Evolutionary conservation across 2,329 filamentous ascomycete species (phyloP).

Genomic region (Ceratocystis ficicola): DNA sequence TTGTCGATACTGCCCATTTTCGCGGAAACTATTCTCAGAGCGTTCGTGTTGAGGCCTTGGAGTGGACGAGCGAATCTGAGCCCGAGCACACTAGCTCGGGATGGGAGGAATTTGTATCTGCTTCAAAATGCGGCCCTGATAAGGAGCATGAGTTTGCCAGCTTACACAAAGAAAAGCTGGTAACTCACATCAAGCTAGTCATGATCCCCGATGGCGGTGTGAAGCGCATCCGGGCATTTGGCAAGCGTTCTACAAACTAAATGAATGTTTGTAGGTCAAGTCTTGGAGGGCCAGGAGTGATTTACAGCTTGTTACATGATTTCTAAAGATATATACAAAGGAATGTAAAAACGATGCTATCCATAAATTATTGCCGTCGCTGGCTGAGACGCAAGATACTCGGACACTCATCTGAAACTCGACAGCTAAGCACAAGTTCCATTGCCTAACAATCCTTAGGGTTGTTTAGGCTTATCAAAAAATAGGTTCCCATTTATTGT

Average conservation of each 20-base stretch:
- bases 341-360: background rate
- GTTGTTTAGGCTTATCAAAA: background rate
- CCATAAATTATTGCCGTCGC: background rate
- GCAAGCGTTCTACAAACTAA: conserved; percentile 27
- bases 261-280: background rate
- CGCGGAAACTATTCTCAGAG: conserved; percentile 73
- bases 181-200: conserved; percentile 78
- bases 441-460: conserved; percentile 1
- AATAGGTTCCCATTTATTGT: background rate
- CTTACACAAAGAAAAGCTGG: conserved; percentile 44
- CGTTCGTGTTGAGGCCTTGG: conserved; percentile 53
- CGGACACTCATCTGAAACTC: background rate
- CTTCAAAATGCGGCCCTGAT: conserved; percentile 60
- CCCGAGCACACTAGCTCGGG: conserved; percentile 44
- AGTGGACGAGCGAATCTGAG: conserved; percentile 42
- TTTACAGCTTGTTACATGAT: background rate
- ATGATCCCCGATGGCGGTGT: conserved; percentile 91
- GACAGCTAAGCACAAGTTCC: background rate
- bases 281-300: background rate
- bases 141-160: conserved; percentile 55
- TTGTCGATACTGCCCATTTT: conserved; percentile 75
- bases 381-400: background rate
- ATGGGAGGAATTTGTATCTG: conserved; percentile 55
- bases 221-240: conserved; percentile 63
- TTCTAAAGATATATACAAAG: conserved; percentile 7